Evolutionary conservation across 768 basidiomycete species (phyloP).

Genomic region (Trametopsis cervina): DNA sequence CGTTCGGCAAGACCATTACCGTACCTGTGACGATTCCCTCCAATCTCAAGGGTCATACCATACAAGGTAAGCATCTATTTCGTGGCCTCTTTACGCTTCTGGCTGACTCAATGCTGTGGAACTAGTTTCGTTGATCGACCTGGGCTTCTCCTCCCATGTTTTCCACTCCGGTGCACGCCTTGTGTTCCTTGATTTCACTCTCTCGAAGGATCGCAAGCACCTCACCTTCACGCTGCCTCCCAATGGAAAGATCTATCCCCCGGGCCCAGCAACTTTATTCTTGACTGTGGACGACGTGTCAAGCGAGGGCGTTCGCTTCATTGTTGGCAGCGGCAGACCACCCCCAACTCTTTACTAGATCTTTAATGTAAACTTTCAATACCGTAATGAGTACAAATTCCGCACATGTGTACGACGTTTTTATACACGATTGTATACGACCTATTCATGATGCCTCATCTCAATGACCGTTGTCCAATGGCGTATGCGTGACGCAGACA

Average conservation of each 20-base stretch:
- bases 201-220: slow-evolving; percentile 23
- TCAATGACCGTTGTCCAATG: no score
- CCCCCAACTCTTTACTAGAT: slow-evolving; percentile 12
- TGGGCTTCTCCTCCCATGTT: slow-evolving; percentile 30
- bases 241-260: slow-evolving; percentile 29
- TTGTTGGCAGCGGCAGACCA: slow-evolving; percentile 18
- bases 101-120: no score
- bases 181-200: slow-evolving; percentile 26
- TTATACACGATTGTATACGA: no score
- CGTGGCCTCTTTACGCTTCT: no score
- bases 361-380: no score
- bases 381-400: no score
- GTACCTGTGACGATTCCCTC: slow-evolving; percentile 28
- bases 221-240: slow-evolving; percentile 28
- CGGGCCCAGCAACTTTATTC: slow-evolving; percentile 25
- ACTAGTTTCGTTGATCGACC: slow-evolving; percentile 30
- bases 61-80: no score
- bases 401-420: no score
- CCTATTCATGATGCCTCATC: no score
- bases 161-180: slow-evolving; percentile 30
- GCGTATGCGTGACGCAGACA: no score
- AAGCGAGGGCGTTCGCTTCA: slow-evolving; percentile 18
- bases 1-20: slow-evolving; percentile 26
- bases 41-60: slow-evolving; percentile 8
- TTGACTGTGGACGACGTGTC: slow-evolving; percentile 24